Percentiles rank a stretch among this genome's conserved stretches.
These are phyloP conservation scores for Thelonectria olida DNA, from an alignment of 2,329 filamentous ascomycete genomes.

Conservation along the genomic window DNA sequence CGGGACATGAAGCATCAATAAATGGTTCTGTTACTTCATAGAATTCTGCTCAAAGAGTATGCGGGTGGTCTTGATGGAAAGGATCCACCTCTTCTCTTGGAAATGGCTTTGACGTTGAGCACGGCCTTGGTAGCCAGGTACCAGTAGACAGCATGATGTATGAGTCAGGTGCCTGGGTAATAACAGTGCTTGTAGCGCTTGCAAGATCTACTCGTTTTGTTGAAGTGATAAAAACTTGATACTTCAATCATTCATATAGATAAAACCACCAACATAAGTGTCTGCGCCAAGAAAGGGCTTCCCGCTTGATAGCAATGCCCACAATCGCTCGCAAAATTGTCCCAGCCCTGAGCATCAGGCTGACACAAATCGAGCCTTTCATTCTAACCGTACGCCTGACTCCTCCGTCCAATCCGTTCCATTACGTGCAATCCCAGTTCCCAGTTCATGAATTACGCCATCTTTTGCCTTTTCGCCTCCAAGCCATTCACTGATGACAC, in stretches of 20 bases:
- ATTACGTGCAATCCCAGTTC: not conserved
- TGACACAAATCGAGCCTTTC: conserved; percentile 12
- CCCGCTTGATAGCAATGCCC: conserved; percentile 13
- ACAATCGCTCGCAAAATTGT: conserved; percentile 19
- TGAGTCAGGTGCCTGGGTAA: too few species aligned
- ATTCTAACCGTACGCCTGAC: conserved; percentile 25
- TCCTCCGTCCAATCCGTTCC: conserved; percentile 13
- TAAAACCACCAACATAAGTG: not conserved
- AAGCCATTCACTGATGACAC: conserved; percentile 39
- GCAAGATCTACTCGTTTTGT: not conserved
- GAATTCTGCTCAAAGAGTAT: not conserved
- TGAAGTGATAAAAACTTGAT: not conserved
- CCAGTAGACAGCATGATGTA: too few species aligned
- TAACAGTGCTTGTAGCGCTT: not conserved
- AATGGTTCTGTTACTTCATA: not conserved
- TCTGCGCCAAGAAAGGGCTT: not conserved
- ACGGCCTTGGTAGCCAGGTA: too few species aligned
- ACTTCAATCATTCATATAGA: not conserved
- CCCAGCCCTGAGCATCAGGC: conserved; percentile 34
- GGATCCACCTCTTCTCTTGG: too few species aligned
- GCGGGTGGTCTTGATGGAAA: not conserved
- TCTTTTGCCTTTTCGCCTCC: conserved; percentile 64
- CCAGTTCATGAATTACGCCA: conserved; percentile 39
- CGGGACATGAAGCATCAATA: not conserved
- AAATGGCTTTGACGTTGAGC: too few species aligned